Evolutionary conservation across 257 asterid genomes (phyloP).

Genomic region (Solanum paucissectum): DNA sequence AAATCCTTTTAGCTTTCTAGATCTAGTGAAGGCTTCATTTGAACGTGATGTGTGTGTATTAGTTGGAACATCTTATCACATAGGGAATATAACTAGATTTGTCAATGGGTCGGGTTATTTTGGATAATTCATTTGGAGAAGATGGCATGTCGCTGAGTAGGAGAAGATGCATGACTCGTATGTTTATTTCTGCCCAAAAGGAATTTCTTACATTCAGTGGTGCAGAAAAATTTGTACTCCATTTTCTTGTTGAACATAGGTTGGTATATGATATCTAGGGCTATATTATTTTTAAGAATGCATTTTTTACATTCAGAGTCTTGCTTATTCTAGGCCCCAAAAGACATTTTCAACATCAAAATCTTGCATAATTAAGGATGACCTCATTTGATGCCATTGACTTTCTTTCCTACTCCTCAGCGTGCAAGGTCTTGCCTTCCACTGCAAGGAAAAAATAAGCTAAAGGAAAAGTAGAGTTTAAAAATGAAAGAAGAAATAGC

Average conservation of each 20-base stretch:
- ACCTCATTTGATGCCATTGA: not conserved
- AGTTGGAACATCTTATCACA: not conserved
- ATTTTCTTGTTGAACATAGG: not conserved
- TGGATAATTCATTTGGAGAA: not conserved
- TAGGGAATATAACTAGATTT: not conserved
- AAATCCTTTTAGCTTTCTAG: slow-evolving; percentile 5
- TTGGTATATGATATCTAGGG: not conserved
- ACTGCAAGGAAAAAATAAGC: not conserved
- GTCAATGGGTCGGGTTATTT: not conserved
- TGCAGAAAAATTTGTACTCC: not conserved
- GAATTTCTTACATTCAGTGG: not conserved
- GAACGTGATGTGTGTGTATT: not conserved
- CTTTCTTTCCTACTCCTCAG: not conserved
- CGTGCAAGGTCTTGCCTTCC: not conserved
- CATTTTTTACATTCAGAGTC: not conserved
- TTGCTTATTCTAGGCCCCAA: not conserved
- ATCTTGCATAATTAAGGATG: not conserved
- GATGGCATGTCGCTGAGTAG: not conserved
- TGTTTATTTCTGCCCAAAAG: not conserved
- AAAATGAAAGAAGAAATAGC: not conserved
- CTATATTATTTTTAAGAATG: not conserved
- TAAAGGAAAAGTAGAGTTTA: not conserved
- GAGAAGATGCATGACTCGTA: not conserved
- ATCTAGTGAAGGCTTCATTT: not conserved
- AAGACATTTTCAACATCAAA: not conserved